A percentile compares a stretch with the other conserved stretches of the same genome.
These are phyloP conservation scores for Protomyces pachydermus DNA, from an alignment of 1,139 yeast species.

Conservation along the genomic window DNA sequence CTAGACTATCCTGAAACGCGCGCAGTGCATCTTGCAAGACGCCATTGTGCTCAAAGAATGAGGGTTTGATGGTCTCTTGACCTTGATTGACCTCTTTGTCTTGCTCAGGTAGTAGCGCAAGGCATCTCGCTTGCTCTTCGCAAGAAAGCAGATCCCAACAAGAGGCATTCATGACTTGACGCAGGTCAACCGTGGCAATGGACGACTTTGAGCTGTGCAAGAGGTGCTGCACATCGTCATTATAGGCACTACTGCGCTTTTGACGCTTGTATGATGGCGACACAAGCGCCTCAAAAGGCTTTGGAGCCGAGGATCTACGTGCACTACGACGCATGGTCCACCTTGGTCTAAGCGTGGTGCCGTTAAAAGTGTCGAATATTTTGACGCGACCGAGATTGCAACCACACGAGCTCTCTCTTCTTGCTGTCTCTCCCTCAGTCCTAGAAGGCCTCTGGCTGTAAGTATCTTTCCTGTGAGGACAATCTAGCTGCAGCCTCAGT, in stretches of 20 bases:
- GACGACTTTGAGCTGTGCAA: slow-evolving; percentile 4
- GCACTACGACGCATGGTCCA: background rate
- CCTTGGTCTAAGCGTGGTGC: too few relatives aligned
- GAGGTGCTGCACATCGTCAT: background rate
- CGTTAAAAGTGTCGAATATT: too few relatives aligned
- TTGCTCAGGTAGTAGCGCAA: slow-evolving; percentile 13
- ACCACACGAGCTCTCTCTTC: too few relatives aligned
- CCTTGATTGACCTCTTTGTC: slow-evolving; percentile 7
- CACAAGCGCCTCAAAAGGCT: background rate
- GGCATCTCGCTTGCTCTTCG: slow-evolving; percentile 1
- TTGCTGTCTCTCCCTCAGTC: too few relatives aligned
- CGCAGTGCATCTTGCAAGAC: slow-evolving; percentile 26
- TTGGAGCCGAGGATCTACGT: background rate
- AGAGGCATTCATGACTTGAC: background rate
- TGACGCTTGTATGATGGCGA: background rate
- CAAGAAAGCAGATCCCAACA: slow-evolving; percentile 7
- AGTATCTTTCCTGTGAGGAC: too few relatives aligned
- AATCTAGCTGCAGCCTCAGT: too few relatives aligned
- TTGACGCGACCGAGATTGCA: too few relatives aligned
- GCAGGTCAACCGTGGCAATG: background rate
- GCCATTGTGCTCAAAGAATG: slow-evolving; percentile 23
- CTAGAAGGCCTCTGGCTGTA: too few relatives aligned
- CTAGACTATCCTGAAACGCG: slow-evolving; percentile 23
- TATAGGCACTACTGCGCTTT: background rate
- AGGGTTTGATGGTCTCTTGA: background rate